Percentiles rank a stretch among this genome's conserved stretches.
phyloP scores from a whole-genome alignment of 345 rosid genomes.

The Populus pruinosa region DNA sequence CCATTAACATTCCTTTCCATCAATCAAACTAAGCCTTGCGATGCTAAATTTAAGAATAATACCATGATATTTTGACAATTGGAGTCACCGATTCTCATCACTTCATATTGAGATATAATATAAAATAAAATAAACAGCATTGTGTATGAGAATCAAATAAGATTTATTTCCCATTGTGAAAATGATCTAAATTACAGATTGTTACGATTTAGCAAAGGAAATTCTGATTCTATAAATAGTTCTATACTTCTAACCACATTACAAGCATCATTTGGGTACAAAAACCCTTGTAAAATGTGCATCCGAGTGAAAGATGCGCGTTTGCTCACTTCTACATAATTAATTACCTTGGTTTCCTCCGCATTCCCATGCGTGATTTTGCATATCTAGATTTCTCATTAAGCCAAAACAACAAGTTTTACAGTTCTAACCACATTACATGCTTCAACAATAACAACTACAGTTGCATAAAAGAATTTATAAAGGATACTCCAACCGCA shows the following conservation, averaged over 20 bases:
- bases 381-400: conserved; percentile 58
- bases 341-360: conserved; percentile 43
- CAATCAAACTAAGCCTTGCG: neutral
- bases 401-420: conserved; percentile 31
- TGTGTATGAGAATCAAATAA: neutral
- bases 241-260: neutral
- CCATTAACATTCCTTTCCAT: neutral
- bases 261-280: neutral
- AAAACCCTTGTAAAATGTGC: neutral
- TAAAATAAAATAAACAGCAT: neutral
- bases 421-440: neutral
- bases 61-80: too few species aligned
- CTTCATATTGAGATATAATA: too few species aligned
- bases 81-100: too few species aligned
- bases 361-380: conserved; percentile 81
- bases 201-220: neutral
- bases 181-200: neutral
- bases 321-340: neutral
- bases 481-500: conserved; percentile 55
- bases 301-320: neutral
- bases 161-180: neutral
- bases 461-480: neutral
- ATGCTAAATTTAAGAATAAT: neutral
- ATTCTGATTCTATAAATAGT: neutral
- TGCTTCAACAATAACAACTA: conserved; percentile 2